phyloP scores from a whole-genome alignment of 2,329 filamentous ascomycete genomes.

The Diaporthe citri region DNA sequence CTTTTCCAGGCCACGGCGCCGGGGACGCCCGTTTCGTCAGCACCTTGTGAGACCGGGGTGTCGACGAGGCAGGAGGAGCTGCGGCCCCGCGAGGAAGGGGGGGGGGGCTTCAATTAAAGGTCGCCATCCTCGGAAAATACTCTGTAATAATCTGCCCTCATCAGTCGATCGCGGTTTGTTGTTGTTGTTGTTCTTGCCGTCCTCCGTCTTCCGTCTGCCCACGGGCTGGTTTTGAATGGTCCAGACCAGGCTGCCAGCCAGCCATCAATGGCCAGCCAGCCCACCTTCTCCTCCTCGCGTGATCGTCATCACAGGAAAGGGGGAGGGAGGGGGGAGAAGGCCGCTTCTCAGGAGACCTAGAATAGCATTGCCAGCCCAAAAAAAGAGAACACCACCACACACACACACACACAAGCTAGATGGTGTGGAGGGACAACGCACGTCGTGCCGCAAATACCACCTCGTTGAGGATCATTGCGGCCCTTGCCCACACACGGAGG shows the following conservation, averaged over 20 bases:
- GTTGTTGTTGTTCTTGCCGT: not conserved
- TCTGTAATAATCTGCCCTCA: not conserved
- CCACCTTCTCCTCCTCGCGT: constrained; percentile 22
- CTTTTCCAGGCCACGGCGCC: constrained; percentile 23
- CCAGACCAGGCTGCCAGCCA: constrained; percentile 32
- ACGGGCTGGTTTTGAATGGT: not conserved
- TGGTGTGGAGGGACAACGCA: constrained; percentile 37
- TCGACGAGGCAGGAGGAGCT: not conserved
- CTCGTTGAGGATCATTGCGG: constrained; percentile 33
- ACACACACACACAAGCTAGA: not conserved
- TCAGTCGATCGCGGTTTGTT: not conserved
- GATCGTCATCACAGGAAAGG: constrained; percentile 9
- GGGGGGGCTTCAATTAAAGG: constrained; percentile 13
- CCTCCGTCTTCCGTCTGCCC: not conserved
- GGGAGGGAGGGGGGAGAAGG: constrained; percentile 5
- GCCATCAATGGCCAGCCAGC: constrained; percentile 25
- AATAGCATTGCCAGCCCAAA: constrained; percentile 29
- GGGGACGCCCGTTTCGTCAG: constrained; percentile 26
- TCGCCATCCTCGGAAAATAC: constrained; percentile 28
- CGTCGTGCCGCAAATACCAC: constrained; percentile 35
- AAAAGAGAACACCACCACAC: constrained; percentile 11
- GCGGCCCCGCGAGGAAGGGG: not conserved
- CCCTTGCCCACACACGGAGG: constrained; percentile 25
- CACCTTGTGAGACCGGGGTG: constrained; percentile 26
- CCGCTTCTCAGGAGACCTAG: constrained; percentile 26